phyloP scores from a whole-genome alignment of 2,329 filamentous ascomycete genomes.

The Calonectria leucothoes region DNA sequence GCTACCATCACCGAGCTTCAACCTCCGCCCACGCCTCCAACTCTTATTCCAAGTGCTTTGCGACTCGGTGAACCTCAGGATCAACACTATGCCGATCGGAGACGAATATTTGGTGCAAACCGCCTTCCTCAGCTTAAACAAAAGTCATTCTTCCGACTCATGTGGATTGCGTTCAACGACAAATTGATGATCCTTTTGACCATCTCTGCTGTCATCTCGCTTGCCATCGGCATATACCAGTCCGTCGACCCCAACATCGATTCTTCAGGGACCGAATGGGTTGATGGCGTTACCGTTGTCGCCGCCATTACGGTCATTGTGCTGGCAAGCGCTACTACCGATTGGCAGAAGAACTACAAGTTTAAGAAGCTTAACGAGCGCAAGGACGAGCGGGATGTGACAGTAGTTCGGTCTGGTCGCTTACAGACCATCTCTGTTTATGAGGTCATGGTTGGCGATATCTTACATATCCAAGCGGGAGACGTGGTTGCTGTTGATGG shows the following conservation, averaged over 20 bases:
- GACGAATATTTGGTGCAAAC: constrained; percentile 77
- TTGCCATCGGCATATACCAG: constrained; percentile 81
- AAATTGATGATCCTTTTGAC: constrained; percentile 81
- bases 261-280: constrained; percentile 76
- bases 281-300: constrained; percentile 84
- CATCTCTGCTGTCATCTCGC: constrained; percentile 77
- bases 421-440: constrained; percentile 76
- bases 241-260: constrained; percentile 65
- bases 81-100: constrained; percentile 65
- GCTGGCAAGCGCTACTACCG: constrained; percentile 80
- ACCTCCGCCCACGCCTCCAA: constrained; percentile 33
- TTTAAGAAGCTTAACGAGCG: constrained; percentile 85
- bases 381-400: constrained; percentile 80
- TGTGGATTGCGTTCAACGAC: constrained; percentile 85
- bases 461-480: constrained; percentile 79
- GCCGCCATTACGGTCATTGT: constrained; percentile 82
- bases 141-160: constrained; percentile 74
- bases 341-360: constrained; percentile 85
- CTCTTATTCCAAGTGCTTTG: constrained; percentile 41
- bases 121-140: constrained; percentile 67
- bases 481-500: constrained; percentile 79
- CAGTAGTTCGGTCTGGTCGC: constrained; percentile 80
- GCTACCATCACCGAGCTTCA: constrained; percentile 37
- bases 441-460: constrained; percentile 79
- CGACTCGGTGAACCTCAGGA: constrained; percentile 43